A percentile compares a stretch with the other conserved stretches of the same genome.
phyloP scores from a whole-genome alignment of 2,329 filamentous ascomycete genomes.

The Ophiostoma angusticollis region DNA sequence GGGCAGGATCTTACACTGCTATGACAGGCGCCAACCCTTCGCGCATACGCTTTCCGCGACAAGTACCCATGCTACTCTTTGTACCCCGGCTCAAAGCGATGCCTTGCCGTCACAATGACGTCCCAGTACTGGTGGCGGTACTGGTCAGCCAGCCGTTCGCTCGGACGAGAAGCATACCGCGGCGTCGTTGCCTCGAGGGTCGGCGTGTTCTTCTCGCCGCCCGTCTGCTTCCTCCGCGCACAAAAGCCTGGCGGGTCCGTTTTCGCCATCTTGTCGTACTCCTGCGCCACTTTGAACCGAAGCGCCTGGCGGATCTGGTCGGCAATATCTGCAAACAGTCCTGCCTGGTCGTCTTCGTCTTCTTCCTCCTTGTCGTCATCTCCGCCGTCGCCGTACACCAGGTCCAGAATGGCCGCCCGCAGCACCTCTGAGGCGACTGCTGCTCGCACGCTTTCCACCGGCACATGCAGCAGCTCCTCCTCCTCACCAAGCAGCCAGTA shows the following conservation, averaged over 20 bases:
- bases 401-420: constrained; percentile 14
- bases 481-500: not conserved
- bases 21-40: too few relatives aligned
- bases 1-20: too few relatives aligned
- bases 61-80: not conserved
- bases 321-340: constrained; percentile 25
- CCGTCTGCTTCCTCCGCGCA: constrained; percentile 25
- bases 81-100: constrained; percentile 6
- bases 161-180: constrained; percentile 28
- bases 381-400: constrained; percentile 16
- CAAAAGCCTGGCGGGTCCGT: constrained; percentile 25
- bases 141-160: constrained; percentile 32
- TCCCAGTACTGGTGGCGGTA: constrained; percentile 36
- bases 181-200: constrained; percentile 11
- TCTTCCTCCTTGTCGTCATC: constrained; percentile 8
- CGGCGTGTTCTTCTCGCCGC: constrained; percentile 5
- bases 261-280: constrained; percentile 31
- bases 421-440: not conserved
- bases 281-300: constrained; percentile 25
- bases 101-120: constrained; percentile 30
- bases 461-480: not conserved
- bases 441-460: not conserved
- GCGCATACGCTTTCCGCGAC: too few relatives aligned
- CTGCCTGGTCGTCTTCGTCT: constrained; percentile 11
- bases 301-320: constrained; percentile 22